Base-by-base conservation (phyloP, 805 yeast species). In the Cyberlindnera euphorbiiphila region DNA sequence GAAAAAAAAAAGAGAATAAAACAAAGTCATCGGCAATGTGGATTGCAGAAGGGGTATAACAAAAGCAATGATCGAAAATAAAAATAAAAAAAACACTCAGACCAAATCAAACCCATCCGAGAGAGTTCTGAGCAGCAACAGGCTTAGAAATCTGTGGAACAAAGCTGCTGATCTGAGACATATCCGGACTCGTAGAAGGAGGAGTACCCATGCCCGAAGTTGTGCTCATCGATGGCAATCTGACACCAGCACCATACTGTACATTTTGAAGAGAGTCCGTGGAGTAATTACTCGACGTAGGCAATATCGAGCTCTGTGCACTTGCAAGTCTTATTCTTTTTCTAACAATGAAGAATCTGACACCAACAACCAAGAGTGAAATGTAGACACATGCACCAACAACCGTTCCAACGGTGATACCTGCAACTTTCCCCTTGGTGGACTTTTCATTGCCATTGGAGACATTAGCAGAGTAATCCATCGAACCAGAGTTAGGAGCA, bases 371-470 rank as follows among this genome's bases (percentile, higher is more conserved):
- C 68, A 87, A 71, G 15, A 75, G 62, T 0, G 76, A 67, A 53
- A 85, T 73, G 57, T 85, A 84, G 9, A 75, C 64, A 7, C 74
- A 65, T 31, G 85, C 81, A 37, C 96, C 97, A 11, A 75, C 77
- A 21, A 85, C 78, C 6, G 94, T 78, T 32, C 97, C 96, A 27
- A 86, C 71, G 11, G 91, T 80, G 36, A 88, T 74, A 25, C 95
- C 96, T 18, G 84, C 81, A 17, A 85, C 71, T 44, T 71, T 71
- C 31, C 65, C 63, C 42, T 62, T 64, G 19, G 23, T 33, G 4
- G 29, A 23, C 3, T 43, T 14, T n/a, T 27, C 12, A 3, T 32
- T 7, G 5, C 26, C 9, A 12, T 34, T 6, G 8, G 58, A 53
- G 14, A 53, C 52, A 7, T 47, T 33, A 16, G 32, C 44, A 9